These are phyloP conservation scores for Trichoderma asperellum DNA, from an alignment of 2,329 filamentous ascomycete genomes.

Conservation along the genomic window DNA sequence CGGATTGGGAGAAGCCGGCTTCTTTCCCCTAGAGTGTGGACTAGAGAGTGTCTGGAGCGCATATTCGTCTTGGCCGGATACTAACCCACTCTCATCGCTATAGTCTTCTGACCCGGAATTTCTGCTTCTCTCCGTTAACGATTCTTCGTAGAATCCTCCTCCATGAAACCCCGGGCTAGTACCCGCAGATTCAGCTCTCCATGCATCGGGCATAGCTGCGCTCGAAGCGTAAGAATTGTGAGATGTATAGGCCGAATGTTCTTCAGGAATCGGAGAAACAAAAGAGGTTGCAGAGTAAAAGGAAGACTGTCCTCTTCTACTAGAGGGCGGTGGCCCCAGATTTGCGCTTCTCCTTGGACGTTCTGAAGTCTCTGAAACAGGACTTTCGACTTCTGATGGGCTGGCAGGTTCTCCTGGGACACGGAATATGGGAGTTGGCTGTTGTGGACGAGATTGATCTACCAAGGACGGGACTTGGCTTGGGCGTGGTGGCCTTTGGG, in stretches of 20 bases:
- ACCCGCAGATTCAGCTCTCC: slow-evolving; percentile 55
- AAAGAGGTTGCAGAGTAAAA: slow-evolving; percentile 69
- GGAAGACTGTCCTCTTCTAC: slow-evolving; percentile 63
- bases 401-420: slow-evolving; percentile 37
- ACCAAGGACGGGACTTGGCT: slow-evolving; percentile 63
- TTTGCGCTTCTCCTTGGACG: slow-evolving; percentile 53
- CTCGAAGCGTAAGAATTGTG: slow-evolving; percentile 72
- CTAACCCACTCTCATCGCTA: slow-evolving; percentile 16
- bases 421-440: slow-evolving; percentile 57
- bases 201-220: slow-evolving; percentile 70
- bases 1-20: slow-evolving; percentile 2
- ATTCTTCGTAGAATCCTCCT: slow-evolving; percentile 56
- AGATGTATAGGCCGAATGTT: slow-evolving; percentile 61
- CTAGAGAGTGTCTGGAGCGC: slow-evolving; percentile 1
- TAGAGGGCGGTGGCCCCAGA: slow-evolving; percentile 63
- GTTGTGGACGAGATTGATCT: slow-evolving; percentile 59
- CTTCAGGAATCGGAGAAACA: slow-evolving; percentile 77
- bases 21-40: background rate
- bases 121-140: slow-evolving; percentile 50
- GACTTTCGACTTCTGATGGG: slow-evolving; percentile 5
- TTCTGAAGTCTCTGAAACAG: slow-evolving; percentile 36
- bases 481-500: slow-evolving; percentile 63
- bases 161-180: slow-evolving; percentile 51
- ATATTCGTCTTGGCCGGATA: slow-evolving; percentile 7
- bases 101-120: slow-evolving; percentile 35